phyloP scores from a whole-genome alignment of 148 eudicot genomes.

The Persicaria maculosa region DNA sequence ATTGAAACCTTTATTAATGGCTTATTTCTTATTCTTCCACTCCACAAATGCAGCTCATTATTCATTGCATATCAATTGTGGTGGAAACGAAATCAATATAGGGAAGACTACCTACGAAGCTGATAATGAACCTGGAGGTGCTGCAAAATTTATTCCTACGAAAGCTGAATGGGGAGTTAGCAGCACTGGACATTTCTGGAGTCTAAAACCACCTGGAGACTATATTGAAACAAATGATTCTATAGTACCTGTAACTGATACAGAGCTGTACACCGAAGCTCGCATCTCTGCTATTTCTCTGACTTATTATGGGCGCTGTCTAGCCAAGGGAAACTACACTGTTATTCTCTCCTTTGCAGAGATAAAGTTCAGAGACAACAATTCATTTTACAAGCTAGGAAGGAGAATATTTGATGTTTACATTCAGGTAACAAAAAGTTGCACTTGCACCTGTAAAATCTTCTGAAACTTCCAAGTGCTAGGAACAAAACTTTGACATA shows the following conservation, averaged over 20 bases:
- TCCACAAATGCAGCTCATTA: conserved; percentile 28
- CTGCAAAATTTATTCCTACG: conserved; percentile 29
- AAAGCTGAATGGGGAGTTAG: conserved; percentile 50
- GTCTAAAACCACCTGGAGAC: not conserved
- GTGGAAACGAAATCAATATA: conserved; percentile 30
- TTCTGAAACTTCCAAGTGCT: not conserved
- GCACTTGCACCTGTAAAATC: not conserved
- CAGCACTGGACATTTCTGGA: conserved; percentile 45
- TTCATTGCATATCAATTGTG: conserved; percentile 54
- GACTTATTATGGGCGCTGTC: conserved; percentile 62
- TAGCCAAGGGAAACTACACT: conserved; percentile 56
- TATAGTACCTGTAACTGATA: conserved; percentile 20
- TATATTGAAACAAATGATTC: conserved; percentile 22
- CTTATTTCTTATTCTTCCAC: not conserved
- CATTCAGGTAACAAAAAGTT: conserved; percentile 39
- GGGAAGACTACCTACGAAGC: conserved; percentile 33
- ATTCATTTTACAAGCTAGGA: conserved; percentile 47
- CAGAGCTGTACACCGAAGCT: conserved; percentile 41
- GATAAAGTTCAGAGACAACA: conserved; percentile 34
- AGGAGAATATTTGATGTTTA: conserved; percentile 60
- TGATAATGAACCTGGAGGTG: conserved; percentile 33
- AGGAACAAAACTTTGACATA: not conserved
- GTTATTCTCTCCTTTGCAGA: conserved; percentile 58
- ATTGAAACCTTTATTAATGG: not conserved
- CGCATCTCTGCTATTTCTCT: conserved; percentile 56